phyloP scores from a whole-genome alignment of 1,284 basidiomycete species.

The Pyrrhoderma noxium region DNA sequence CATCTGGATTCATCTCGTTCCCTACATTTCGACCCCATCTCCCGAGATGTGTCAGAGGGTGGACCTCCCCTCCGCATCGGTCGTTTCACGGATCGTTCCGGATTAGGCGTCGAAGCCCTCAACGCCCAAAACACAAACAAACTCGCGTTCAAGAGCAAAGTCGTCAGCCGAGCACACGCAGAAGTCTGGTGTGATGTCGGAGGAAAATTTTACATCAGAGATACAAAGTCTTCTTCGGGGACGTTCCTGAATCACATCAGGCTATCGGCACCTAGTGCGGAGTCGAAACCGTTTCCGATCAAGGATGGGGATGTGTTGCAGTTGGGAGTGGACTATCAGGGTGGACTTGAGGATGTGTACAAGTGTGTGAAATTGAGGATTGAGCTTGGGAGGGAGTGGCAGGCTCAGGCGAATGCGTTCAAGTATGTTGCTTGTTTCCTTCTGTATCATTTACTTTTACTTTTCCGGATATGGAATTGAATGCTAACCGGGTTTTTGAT shows the following conservation, averaged over 20 bases:
- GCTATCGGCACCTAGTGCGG: constrained; percentile 76
- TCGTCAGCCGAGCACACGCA: constrained; percentile 90
- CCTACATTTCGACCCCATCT: constrained; percentile 89
- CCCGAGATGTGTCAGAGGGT: constrained; percentile 69
- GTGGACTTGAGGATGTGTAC: constrained; percentile 95
- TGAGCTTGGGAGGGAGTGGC: constrained; percentile 89
- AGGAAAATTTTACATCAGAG: constrained; percentile 79
- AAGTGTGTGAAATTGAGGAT: constrained; percentile 96
- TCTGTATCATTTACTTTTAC: too few relatives aligned
- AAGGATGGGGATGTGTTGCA: constrained; percentile 95
- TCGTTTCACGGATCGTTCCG: constrained; percentile 83
- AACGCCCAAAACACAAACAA: constrained; percentile 72
- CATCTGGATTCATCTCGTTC: constrained; percentile 88
- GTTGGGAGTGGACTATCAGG: constrained; percentile 97
- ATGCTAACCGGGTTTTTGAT: constrained; percentile 5
- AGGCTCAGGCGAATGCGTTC: constrained; percentile 84
- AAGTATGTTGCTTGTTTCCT: constrained; percentile 68
- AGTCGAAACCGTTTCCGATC: constrained; percentile 72
- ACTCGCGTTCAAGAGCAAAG: constrained; percentile 94
- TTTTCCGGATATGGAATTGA: background rate
- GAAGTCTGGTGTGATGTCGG: constrained; percentile 79
- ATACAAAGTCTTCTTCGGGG: constrained; percentile 86
- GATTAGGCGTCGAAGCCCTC: constrained; percentile 57
- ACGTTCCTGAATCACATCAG: constrained; percentile 97
- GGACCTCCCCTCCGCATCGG: constrained; percentile 78